A percentile compares a stretch with the other conserved stretches of the same genome.
Conservation (phyloP, 23 red algal species). For the Chondrus crispus region DNA sequence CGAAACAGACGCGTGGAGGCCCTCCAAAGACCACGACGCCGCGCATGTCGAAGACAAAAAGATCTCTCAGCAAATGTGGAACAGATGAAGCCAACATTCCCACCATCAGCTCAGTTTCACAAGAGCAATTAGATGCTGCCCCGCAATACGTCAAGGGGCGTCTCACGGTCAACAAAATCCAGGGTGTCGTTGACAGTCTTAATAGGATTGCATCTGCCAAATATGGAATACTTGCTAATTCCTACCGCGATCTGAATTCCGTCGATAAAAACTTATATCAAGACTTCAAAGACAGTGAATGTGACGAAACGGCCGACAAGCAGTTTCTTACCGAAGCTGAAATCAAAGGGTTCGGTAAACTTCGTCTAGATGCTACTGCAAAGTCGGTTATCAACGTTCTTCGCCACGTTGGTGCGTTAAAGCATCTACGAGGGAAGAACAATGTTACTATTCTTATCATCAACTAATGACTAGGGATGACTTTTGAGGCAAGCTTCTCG, state of each 20-base stretch:
- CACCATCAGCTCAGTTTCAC: conserved; percentile 24
- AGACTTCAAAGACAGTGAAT: conserved; percentile 20
- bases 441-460: conserved; percentile 43
- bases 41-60: not conserved
- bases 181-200: conserved; percentile 6
- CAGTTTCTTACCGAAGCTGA: conserved; percentile 42
- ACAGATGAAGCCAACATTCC: not conserved
- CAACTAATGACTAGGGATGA: not conserved
- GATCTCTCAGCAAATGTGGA: not conserved
- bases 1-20: not conserved
- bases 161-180: conserved; percentile 30
- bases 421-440: conserved; percentile 48
- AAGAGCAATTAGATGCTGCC: conserved; percentile 29
- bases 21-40: not conserved
- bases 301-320: conserved; percentile 11
- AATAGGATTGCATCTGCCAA: conserved; percentile 16
- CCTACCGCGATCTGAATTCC: conserved; percentile 12
- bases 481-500: not conserved
- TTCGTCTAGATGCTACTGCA: conserved; percentile 31
- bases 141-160: conserved; percentile 56
- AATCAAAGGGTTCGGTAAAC: conserved; percentile 53
- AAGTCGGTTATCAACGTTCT: conserved; percentile 52
- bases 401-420: conserved; percentile 39
- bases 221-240: conserved; percentile 13
- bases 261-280: conserved; percentile 20